Base-by-base conservation (phyloP, 108 stramenopile genomes). In the Nitzschia sp. region DNA sequence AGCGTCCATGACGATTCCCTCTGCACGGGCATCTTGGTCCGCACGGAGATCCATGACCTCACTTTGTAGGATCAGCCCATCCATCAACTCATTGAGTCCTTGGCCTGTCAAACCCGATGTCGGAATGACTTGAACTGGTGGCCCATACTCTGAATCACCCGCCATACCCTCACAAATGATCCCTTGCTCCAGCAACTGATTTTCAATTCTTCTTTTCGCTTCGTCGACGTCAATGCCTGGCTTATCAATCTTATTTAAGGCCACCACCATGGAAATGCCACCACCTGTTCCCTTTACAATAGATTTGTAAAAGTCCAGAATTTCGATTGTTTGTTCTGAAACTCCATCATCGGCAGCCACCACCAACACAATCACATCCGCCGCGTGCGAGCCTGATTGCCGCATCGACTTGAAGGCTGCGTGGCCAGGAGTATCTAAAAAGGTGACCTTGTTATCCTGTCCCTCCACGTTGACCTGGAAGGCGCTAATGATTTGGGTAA, bases 361-460 rank as follows among this genome's bases (percentile, higher is more conserved):
- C 0, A 99, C 98, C 30, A 99, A 79, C 5, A 98, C 89, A 32
- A 97, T 96, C 2, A 98, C 83, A 79, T 99, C 98, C 19, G 98
- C 96, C 23, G 91, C 95, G 67, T 82, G 82, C 8, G 96, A 90
- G 45, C 97, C 97, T 0, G 95, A 91, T 48, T 88, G 80, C 6
- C 98, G 78, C 98, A 99, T 99, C 38, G 84, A 75, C 36, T 77
- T 76, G 75, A 99, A 99, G 2, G 98, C 97, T 4, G 95, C 96
- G 74, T 98, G 98, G 8, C 97, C 98, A 0, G 98, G 98, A 8
- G 98, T 99, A 76, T 99, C 98, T 42, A 99, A 71, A 74, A 99
- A 97, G 4, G 97, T 97, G 17, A 99, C 85, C 3, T 82, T 64
- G 17, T 64, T 46, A 6, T 82, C 72, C 27, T 75, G 64, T 11